Evolutionary conservation across 176 grass and related monocot genomes (phyloP), one percentile per base, ranked within the genome.

Genomic region (Juncus effusus): DNA sequence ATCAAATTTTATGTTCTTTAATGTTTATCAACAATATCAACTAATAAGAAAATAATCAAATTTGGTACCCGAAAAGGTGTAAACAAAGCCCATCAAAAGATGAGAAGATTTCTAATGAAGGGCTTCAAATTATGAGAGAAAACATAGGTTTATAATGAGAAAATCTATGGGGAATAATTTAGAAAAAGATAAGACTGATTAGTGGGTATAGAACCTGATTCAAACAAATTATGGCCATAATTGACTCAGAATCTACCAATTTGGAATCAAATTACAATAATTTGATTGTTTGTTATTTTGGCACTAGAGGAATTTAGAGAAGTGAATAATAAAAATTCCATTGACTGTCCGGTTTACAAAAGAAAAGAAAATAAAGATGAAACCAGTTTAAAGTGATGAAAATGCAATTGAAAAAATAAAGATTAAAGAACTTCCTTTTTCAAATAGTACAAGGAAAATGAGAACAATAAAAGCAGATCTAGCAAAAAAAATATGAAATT

Each of bases 161-260:
- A 8, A 4, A 16, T 40, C 0, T 15, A 13, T 57, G 8, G 19
- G 75, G 57, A 68, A 56, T 68, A 42, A 16, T 7, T 50, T 67
- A 50, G 16, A n/a, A 40, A 72, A 16, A 44, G 35, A 57, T 28
- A 42, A 49, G 41, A 40, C 38, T 35, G n/a, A 77, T 49, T 71
- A 72, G 67, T 79, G 77, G 67, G 67, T 57, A 64, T n/a, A 73
- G 77, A 72, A 79, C 67, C 77, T 38, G 77, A 64, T 79, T 79
- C 77, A 64, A 64, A 58, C 4, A 79, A 55, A 73, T 64, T 71
- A 70, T 19, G 28, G 36, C 36, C 36, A 56, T 55, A 70, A 79
- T 72, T 14, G 15, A 70, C n/a, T 61, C 53, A 35, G 66, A 72
- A 79, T 54, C 59, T 64, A 61, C 60, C 59, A 16, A 63, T 19